Evolutionary conservation across 768 basidiomycete species (phyloP).

Genomic region (Boletus pseudopeckii): DNA sequence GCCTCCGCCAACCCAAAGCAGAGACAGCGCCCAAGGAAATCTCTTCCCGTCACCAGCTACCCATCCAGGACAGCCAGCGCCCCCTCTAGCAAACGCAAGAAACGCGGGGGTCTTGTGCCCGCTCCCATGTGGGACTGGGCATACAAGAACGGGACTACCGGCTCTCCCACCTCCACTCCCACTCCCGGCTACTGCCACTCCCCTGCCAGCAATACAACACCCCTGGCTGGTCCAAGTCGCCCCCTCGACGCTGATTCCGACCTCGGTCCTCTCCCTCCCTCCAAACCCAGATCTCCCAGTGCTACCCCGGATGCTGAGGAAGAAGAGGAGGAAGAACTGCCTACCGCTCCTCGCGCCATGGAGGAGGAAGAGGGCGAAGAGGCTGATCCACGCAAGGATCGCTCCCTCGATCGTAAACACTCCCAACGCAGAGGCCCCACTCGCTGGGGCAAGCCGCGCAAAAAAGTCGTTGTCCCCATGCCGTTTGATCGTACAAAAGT

Average conservation of each 20-base stretch:
- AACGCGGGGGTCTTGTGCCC: conserved; percentile 68
- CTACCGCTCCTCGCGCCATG: conserved; percentile 49
- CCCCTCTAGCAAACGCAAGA: conserved; percentile 37
- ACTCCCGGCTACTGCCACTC: conserved; percentile 4
- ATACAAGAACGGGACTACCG: conserved; percentile 40
- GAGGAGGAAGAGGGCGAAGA: conserved; percentile 60
- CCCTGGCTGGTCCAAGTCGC: conserved; percentile 7
- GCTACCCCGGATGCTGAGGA: conserved; percentile 33
- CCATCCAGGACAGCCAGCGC: conserved; percentile 1
- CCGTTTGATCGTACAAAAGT: conserved; percentile 17
- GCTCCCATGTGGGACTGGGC: conserved; percentile 89
- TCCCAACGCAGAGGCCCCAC: neutral
- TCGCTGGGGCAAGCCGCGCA: neutral
- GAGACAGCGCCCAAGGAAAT: conserved; percentile 15
- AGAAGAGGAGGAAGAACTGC: conserved; percentile 41
- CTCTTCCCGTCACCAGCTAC: conserved; percentile 1
- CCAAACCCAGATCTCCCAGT: conserved; percentile 5
- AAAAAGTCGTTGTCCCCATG: conserved; percentile 13
- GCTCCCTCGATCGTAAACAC: conserved; percentile 6
- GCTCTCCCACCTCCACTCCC: conserved; percentile 16
- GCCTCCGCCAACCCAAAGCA: conserved; percentile 1
- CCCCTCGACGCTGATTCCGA: conserved; percentile 1
- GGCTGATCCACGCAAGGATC: conserved; percentile 20
- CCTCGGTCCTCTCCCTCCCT: neutral
- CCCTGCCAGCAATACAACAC: neutral